Base-by-base conservation (phyloP, 2,329 filamentous ascomycete species). In the Claviceps sorghi region DNA sequence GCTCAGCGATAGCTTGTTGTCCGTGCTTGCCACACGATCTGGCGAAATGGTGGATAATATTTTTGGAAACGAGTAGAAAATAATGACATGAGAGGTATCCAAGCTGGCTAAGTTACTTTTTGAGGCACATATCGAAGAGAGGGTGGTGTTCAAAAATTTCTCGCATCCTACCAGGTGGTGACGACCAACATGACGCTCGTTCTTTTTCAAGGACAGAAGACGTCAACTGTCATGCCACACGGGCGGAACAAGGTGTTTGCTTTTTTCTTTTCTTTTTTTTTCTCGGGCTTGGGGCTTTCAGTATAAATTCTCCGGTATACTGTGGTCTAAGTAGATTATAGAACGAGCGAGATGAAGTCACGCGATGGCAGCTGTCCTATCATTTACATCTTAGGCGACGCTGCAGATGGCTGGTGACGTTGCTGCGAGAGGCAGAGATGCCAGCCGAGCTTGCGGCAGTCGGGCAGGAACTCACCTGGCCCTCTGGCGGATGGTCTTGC, bases 1-100 rank as follows among this genome's bases (percentile, higher is more conserved):
- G 80, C 69, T 94, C 68, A 88, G 86, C 64, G 86, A 94, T 67
- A 88, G 84, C 47, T 76, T 94, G 50, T 75, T 94, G 50, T 91
- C 86, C 2, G 84, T 93, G 56, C 72, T 93, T 56, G 80, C 86
- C 7, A 80, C 83, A 29, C 73, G 88, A 52, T 84, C 85, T 36
- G 86, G 85, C 29, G 86, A 93, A 69, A 81, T 93, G 64, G 84
- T 91, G 19, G 68, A 82, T 55, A 84, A 82, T 38, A 83, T 93
- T 55, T 93, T 93, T 65, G 59, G 57, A n/a, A 51, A 58, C 19
- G 19, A 49, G 21, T 55, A 49, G 41, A 17, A 30, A 17, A 11
- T 21, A 4, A 22, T 9, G 32, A 22, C 11, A 19, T 11, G 19
- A 19, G 21, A 36, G 13, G 10, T 10, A 38, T 32, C 8, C 2